Conservation (phyloP, 192 early-diverging fungal genomes). For the Dimargaris cristalligena region DNA sequence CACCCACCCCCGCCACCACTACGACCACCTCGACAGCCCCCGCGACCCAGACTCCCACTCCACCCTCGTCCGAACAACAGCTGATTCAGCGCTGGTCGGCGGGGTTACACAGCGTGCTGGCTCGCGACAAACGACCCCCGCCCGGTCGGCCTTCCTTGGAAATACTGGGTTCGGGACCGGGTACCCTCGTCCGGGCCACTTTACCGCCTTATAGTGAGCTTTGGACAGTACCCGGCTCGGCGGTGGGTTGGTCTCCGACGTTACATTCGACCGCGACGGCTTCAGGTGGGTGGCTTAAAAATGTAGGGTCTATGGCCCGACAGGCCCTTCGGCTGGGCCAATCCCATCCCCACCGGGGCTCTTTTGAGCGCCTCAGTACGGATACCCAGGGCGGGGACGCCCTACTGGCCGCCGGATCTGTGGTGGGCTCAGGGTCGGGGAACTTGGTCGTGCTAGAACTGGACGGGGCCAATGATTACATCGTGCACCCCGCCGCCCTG, state of each 20-base stretch:
- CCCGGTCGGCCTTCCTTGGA: neutral
- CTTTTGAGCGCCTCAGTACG: neutral
- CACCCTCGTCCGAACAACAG: no score
- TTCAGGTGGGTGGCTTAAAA: no score
- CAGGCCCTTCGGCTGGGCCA: no score
- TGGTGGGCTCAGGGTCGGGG: no score
- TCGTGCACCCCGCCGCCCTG: neutral
- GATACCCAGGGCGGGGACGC: neutral
- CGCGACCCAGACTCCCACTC: neutral
- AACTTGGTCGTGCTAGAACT: neutral
- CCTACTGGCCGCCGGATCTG: neutral
- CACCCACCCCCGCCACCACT: neutral
- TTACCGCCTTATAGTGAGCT: neutral
- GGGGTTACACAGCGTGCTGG: conserved; percentile 3
- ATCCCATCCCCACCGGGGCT: neutral
- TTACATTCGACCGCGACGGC: neutral
- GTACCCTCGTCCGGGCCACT: neutral
- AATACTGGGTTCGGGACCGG: neutral
- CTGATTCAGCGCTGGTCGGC: neutral
- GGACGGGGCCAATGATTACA: neutral
- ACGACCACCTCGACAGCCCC: neutral
- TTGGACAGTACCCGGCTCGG: neutral
- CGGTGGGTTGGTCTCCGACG: neutral
- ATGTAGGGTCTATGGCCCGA: neutral
- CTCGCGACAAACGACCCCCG: neutral